Evolutionary conservation across 345 rosid genomes (phyloP).

Genomic region (Moricandia moricandioides): DNA sequence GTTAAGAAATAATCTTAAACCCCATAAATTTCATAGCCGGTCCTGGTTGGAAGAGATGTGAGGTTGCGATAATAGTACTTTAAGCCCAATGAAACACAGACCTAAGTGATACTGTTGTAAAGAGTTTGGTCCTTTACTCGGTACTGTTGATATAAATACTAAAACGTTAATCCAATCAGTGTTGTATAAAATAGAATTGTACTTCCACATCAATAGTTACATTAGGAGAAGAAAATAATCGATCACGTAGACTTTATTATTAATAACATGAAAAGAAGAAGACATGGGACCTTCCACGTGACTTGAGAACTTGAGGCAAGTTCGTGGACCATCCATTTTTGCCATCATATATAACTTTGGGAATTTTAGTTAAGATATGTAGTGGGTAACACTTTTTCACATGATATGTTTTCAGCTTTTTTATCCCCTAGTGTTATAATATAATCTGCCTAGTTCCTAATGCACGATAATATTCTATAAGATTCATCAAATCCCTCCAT

Average conservation of each 20-base stretch:
- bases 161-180: not conserved
- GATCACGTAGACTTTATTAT: not conserved
- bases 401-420: slow-evolving; percentile 31
- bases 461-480: not conserved
- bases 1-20: no score
- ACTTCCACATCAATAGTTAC: not conserved
- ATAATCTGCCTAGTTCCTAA: slow-evolving; percentile 26
- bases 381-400: slow-evolving; percentile 26
- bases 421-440: not conserved
- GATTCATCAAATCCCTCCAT: not conserved
- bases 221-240: not conserved
- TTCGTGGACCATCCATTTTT: slow-evolving; percentile 13
- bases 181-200: not conserved
- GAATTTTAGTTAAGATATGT: not conserved
- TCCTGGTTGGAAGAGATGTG: slow-evolving; percentile 74
- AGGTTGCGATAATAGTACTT: slow-evolving; percentile 63
- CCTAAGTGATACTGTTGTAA: slow-evolving; percentile 50
- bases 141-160: not conserved
- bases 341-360: slow-evolving; percentile 5
- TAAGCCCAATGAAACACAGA: slow-evolving; percentile 63
- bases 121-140: not conserved
- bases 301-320: slow-evolving; percentile 6
- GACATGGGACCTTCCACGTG: slow-evolving; percentile 32
- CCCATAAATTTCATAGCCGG: no score
- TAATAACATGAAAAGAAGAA: slow-evolving; percentile 13